phyloP scores from a whole-genome alignment of 139 green algal species.

The Chlamydomonas asymmetrica region DNA sequence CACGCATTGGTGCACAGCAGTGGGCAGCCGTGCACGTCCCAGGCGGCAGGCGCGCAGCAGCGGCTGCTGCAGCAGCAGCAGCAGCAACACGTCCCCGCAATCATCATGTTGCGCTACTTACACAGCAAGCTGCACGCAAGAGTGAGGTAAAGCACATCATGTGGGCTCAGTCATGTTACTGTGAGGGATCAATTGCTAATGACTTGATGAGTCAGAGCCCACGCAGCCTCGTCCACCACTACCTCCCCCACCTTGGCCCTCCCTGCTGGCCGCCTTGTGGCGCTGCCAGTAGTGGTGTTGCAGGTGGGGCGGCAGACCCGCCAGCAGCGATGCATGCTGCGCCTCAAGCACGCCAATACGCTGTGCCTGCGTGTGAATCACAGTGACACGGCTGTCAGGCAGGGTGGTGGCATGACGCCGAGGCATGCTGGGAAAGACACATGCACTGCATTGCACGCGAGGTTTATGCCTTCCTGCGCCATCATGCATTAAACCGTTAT shows the following conservation, averaged over 20 bases:
- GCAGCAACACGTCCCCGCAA: too few species aligned
- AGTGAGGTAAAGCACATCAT: too few species aligned
- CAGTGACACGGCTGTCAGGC: background rate
- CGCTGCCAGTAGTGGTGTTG: constrained; percentile 35
- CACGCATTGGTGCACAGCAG: too few species aligned
- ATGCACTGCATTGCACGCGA: too few species aligned
- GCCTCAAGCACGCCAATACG: constrained; percentile 49
- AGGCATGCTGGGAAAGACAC: background rate
- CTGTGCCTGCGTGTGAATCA: background rate
- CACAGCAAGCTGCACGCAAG: too few species aligned
- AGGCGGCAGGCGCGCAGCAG: too few species aligned
- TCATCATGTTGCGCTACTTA: too few species aligned
- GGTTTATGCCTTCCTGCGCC: too few species aligned
- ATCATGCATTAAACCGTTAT: background rate
- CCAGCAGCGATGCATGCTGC: constrained; percentile 42
- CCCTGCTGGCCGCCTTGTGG: constrained; percentile 43
- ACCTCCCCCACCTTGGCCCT: constrained; percentile 29
- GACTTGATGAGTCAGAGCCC: background rate
- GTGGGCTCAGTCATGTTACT: too few species aligned
- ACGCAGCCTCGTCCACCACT: background rate
- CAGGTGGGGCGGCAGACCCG: constrained; percentile 23
- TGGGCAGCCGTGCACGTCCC: too few species aligned
- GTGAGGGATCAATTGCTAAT: too few species aligned
- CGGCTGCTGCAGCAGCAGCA: too few species aligned
- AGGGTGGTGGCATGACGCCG: background rate